Conservation (phyloP, 2,329 filamentous ascomycete species). For the Pyrenophora tritici-repentis region DNA sequence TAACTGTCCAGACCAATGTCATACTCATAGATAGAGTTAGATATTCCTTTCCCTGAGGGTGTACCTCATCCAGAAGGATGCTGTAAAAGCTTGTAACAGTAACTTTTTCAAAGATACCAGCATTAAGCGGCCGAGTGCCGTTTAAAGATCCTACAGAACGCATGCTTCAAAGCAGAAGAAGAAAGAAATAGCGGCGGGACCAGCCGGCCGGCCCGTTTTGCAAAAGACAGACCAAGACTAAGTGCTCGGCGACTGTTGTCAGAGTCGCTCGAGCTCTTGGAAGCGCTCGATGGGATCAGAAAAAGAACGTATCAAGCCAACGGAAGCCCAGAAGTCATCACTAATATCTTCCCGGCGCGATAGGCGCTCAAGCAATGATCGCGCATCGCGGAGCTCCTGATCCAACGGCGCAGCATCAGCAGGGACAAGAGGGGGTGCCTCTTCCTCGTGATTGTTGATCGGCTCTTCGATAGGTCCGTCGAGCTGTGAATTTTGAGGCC, state of each 20-base stretch:
- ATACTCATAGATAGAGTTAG: not conserved
- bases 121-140: constrained; percentile 2
- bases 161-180: not conserved
- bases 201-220: not conserved
- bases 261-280: constrained; percentile 40
- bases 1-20: not conserved
- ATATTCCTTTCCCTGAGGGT: not conserved
- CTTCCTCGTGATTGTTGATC: constrained; percentile 24
- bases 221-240: too few relatives aligned
- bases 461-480: constrained; percentile 28
- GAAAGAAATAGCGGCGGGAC: not conserved
- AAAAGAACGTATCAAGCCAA: constrained; percentile 47
- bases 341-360: constrained; percentile 75
- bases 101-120: not conserved
- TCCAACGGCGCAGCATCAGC: constrained; percentile 28
- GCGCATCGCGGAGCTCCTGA: constrained; percentile 65
- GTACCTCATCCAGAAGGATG: not conserved
- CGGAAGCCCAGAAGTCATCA: constrained; percentile 75
- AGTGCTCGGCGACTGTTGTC: not conserved
- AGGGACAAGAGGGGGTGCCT: constrained; percentile 14
- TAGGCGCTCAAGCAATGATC: constrained; percentile 72
- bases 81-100: not conserved
- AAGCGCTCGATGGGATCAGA: constrained; percentile 43
- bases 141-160: not conserved
- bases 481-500: constrained; percentile 17